Conservation (phyloP, 2,329 filamentous ascomycete genomes). For the Exophiala alcalophila region DNA sequence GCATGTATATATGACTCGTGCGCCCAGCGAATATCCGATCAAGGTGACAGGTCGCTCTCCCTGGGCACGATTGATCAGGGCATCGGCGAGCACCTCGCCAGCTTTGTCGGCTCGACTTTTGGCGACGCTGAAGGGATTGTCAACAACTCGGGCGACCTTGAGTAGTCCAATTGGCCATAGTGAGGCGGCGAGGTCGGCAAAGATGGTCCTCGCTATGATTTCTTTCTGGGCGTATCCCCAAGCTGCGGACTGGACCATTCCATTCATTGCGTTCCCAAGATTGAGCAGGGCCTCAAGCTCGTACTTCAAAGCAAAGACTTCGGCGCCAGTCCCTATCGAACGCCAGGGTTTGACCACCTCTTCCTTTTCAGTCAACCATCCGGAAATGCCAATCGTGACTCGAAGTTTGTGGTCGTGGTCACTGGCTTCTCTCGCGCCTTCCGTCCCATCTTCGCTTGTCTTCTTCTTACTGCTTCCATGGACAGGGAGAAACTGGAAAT, state of each 20-base stretch:
- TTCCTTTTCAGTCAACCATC: slow-evolving; percentile 71
- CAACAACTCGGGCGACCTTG: slow-evolving; percentile 65
- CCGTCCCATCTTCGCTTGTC: slow-evolving; percentile 43
- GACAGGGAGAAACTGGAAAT: slow-evolving; percentile 81
- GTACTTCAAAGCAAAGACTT: slow-evolving; percentile 81
- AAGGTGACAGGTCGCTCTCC: slow-evolving; percentile 78
- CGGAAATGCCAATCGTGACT: slow-evolving; percentile 77
- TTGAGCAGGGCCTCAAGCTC: slow-evolving; percentile 75
- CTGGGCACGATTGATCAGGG: slow-evolving; percentile 75
- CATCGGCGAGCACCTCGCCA: slow-evolving; percentile 74
- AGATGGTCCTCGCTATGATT: slow-evolving; percentile 69
- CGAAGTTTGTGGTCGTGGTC: slow-evolving; percentile 63
- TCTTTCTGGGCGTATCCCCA: slow-evolving; percentile 74
- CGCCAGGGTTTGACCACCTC: slow-evolving; percentile 77
- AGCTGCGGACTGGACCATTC: slow-evolving; percentile 73
- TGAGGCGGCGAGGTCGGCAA: slow-evolving; percentile 65
- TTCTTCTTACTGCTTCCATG: slow-evolving; percentile 48
- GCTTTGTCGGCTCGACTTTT: slow-evolving; percentile 76
- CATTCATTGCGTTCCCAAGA: slow-evolving; percentile 73
- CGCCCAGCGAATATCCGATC: slow-evolving; percentile 78
- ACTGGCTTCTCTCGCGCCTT: slow-evolving; percentile 42
- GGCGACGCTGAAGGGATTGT: slow-evolving; percentile 79
- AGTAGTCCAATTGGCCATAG: slow-evolving; percentile 68
- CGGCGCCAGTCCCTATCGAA: slow-evolving; percentile 67
- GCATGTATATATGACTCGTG: slow-evolving; percentile 78